phyloP scores from a whole-genome alignment of 1,139 yeast species.

The Yamadazyma friedrichii region DNA sequence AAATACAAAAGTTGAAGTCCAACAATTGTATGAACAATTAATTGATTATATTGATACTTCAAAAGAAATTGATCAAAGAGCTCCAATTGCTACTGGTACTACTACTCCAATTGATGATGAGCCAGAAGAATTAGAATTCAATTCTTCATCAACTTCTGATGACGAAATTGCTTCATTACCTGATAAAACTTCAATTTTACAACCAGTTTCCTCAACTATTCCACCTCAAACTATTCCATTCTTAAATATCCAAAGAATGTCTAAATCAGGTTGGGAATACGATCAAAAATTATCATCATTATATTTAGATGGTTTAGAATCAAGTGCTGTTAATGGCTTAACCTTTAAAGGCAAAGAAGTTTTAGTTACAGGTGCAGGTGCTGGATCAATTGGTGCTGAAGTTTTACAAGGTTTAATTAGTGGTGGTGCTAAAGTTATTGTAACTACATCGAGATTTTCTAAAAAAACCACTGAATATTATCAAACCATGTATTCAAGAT shows the following conservation, averaged over 20 bases:
- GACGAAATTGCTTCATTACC: constrained; percentile 86
- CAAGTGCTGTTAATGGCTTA: constrained; percentile 90
- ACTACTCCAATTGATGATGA: constrained; percentile 52
- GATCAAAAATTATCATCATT: constrained; percentile 73
- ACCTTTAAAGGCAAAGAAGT: constrained; percentile 87
- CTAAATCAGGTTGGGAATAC: constrained; percentile 79
- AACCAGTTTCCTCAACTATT: constrained; percentile 70
- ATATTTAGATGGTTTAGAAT: constrained; percentile 87
- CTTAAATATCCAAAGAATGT: constrained; percentile 83
- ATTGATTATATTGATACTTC: constrained; percentile 69
- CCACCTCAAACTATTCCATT: constrained; percentile 91
- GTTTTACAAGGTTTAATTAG: constrained; percentile 89
- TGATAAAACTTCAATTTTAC: constrained; percentile 63
- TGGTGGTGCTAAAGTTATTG: constrained; percentile 98
- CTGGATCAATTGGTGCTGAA: constrained; percentile 98
- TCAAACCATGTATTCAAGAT: constrained; percentile 88
- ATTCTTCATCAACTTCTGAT: constrained; percentile 45
- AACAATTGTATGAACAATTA: constrained; percentile 75
- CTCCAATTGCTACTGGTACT: constrained; percentile 33
- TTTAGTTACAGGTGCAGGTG: constrained; percentile 97
- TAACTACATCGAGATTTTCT: constrained; percentile 94
- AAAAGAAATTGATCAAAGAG: constrained; percentile 58
- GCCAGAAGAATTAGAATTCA: constrained; percentile 27
- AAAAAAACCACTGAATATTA: constrained; percentile 93
- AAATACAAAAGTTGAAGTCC: constrained; percentile 72